Conservation (phyloP, 768 basidiomycete genomes). For the Sarcodon aspratus region DNA sequence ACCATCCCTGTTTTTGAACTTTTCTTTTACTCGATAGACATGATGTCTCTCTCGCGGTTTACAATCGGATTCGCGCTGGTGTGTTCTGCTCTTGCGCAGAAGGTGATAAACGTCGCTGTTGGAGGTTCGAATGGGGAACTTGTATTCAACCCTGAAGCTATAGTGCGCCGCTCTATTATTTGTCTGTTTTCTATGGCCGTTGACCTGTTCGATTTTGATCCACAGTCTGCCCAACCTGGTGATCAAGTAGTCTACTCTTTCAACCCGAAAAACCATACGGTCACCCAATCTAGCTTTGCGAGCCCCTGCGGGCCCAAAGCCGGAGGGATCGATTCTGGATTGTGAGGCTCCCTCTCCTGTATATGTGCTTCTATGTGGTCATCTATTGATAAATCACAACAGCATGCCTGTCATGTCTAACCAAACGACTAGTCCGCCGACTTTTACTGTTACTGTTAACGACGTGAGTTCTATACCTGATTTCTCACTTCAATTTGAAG, state of each 20-base stretch:
- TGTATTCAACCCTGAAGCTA: slow-evolving; percentile 37
- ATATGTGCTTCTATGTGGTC: not conserved
- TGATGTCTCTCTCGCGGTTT: slow-evolving; percentile 30
- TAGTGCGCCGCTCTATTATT: slow-evolving; percentile 14
- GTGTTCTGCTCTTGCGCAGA: slow-evolving; percentile 33
- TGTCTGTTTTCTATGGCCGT: not conserved
- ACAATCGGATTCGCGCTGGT: slow-evolving; percentile 37
- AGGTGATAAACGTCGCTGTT: slow-evolving; percentile 43
- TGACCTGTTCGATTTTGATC: not conserved
- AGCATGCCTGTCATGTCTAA: slow-evolving; percentile 45
- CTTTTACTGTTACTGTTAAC: slow-evolving; percentile 32
- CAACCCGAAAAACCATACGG: slow-evolving; percentile 36
- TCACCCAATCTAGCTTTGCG: slow-evolving; percentile 22
- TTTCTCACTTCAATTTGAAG: not conserved
- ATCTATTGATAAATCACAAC: not conserved
- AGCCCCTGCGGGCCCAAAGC: slow-evolving; percentile 39
- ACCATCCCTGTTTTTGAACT: slow-evolving; percentile 7
- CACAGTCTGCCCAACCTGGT: slow-evolving; percentile 34
- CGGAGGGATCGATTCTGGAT: slow-evolving; percentile 46
- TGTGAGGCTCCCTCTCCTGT: slow-evolving; percentile 25
- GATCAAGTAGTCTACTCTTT: slow-evolving; percentile 57
- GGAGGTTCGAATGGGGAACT: slow-evolving; percentile 31
- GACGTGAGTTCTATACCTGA: slow-evolving; percentile 15
- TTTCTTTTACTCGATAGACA: slow-evolving; percentile 16
- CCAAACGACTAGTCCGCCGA: slow-evolving; percentile 34